Base-by-base conservation (phyloP, 345 rosid genomes). In the Tarenaya hassleriana region DNA sequence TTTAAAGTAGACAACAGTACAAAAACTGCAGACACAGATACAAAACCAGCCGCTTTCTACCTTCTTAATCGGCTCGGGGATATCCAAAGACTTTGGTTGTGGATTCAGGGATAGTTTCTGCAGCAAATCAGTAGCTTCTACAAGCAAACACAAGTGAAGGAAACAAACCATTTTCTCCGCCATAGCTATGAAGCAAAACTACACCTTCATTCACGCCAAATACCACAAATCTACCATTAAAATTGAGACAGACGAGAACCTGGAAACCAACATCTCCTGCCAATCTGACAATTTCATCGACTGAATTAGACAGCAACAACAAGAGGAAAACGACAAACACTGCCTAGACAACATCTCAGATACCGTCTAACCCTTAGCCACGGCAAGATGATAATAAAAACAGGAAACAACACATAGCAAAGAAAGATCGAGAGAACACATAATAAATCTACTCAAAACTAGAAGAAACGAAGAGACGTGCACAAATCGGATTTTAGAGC, bases 51-150 rank as follows among this genome's bases (percentile, higher is more conserved):
- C 0, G 40, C 13, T 39, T 12, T 7, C 10, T 47, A 82, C 95
- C 82, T 83, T 83, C 58, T 80, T 86, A 12, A 67, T 67, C 4
- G 79, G 76, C 66, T 80, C 79, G 2, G 89, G 71, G 17, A 77
- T 62, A 16, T 79, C 89, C 62, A 75, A 27, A 7, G 75, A 34
- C 64, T 79, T 80, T 3, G 73, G 48, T 63, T 74, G 78, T 4
- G 84, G 61, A 51, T 77, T 86, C 40, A 82, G 18, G 9, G 85
- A 59, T 47, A 86, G 68, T 10, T 76, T 82, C 78, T 82, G 77
- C 71, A 82, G 60, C 64, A 82, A 53, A 56, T 76, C 85, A 43
- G 88, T 58, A 54, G 90, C 57, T 73, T 82, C 85, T 80, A 41
- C 18, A 14, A 45, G 49, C 52, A 50, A 35, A 10, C 7, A 4